phyloP scores from a whole-genome alignment of 2,329 filamentous ascomycete genomes.

The Geosmithia putterillii region DNA sequence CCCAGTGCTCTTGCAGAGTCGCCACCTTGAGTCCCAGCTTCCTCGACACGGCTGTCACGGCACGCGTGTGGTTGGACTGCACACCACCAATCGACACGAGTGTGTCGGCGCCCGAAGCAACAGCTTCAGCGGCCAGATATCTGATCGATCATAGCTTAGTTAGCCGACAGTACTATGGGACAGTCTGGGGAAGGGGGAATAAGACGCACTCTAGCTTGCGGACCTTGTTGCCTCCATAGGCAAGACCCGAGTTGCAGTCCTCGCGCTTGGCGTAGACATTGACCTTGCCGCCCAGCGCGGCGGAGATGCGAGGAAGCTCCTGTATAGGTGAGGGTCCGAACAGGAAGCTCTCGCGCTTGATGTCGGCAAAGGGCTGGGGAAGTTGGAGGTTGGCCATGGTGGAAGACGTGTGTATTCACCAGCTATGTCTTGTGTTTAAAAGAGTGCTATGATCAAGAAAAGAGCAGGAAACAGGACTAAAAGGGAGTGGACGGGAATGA shows the following conservation, averaged over 20 bases:
- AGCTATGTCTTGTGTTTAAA: no score
- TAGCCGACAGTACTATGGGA: neutral
- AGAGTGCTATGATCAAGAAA: no score
- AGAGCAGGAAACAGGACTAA: no score
- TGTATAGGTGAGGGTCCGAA: conserved; percentile 61
- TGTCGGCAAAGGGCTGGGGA: conserved; percentile 49
- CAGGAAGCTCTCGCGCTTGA: conserved; percentile 48
- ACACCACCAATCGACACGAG: conserved; percentile 56
- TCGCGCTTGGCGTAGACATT: conserved; percentile 60
- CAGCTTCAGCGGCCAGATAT: conserved; percentile 53
- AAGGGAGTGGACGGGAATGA: no score
- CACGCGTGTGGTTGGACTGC: conserved; percentile 59
- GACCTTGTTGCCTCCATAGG: conserved; percentile 58
- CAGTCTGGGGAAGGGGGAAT: neutral
- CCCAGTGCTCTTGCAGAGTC: conserved; percentile 54
- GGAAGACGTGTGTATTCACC: neutral
- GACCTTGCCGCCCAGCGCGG: conserved; percentile 45
- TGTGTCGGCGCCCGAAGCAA: conserved; percentile 43
- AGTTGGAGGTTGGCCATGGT: conserved; percentile 26
- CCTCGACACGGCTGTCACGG: conserved; percentile 50
- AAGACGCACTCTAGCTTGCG: conserved; percentile 48
- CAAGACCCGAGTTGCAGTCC: conserved; percentile 56
- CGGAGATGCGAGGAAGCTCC: conserved; percentile 49
- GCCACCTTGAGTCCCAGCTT: conserved; percentile 42
- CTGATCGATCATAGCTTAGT: conserved; percentile 14